Evolutionary conservation across 352 stramenopile species (phyloP).

Genomic region (Phytophthora rubi): DNA sequence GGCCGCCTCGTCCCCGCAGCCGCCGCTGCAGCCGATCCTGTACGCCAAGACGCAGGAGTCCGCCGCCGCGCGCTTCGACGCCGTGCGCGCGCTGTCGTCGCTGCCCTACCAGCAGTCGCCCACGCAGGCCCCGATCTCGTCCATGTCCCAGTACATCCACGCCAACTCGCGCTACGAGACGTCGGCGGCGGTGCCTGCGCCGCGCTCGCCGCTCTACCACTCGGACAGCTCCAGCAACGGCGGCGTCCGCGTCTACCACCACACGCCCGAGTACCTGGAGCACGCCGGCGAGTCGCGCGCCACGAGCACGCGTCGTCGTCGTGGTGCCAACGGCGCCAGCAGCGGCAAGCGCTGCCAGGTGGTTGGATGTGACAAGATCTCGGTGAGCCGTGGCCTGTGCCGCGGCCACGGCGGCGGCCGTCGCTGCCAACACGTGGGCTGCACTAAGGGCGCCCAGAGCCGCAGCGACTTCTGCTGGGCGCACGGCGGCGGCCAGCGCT

Average conservation of each 20-base stretch:
- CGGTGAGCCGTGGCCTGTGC: slow-evolving; percentile 64
- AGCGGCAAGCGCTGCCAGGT: slow-evolving; percentile 70
- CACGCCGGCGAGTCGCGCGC: slow-evolving; percentile 15
- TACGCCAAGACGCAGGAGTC: slow-evolving; percentile 19
- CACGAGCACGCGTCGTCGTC: slow-evolving; percentile 35
- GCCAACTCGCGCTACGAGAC: slow-evolving; percentile 40
- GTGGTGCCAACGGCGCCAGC: slow-evolving; percentile 38
- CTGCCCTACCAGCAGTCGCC: slow-evolving; percentile 27
- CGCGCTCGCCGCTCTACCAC: slow-evolving; percentile 35
- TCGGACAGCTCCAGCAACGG: slow-evolving; percentile 39
- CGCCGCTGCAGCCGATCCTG: slow-evolving; percentile 19
- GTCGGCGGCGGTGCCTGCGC: slow-evolving; percentile 2
- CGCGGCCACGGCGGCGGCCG: slow-evolving; percentile 65
- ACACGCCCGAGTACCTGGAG: slow-evolving; percentile 18
- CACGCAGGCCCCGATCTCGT: slow-evolving; percentile 16
- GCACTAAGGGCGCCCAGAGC: slow-evolving; percentile 62
- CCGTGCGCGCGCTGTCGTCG: slow-evolving; percentile 31
- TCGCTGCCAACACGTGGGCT: slow-evolving; percentile 55
- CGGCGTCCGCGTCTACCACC: slow-evolving; percentile 28
- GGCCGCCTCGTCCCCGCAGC: not conserved
- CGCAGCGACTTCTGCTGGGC: slow-evolving; percentile 69
- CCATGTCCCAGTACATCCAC: slow-evolving; percentile 36
- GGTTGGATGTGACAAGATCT: slow-evolving; percentile 59
- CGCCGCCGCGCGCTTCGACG: slow-evolving; percentile 25
- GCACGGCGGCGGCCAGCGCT: slow-evolving; percentile 70